Conservation (phyloP, 2,329 filamentous ascomycete genomes). For the Ophiocordyceps camponoti-rufipedis region DNA sequence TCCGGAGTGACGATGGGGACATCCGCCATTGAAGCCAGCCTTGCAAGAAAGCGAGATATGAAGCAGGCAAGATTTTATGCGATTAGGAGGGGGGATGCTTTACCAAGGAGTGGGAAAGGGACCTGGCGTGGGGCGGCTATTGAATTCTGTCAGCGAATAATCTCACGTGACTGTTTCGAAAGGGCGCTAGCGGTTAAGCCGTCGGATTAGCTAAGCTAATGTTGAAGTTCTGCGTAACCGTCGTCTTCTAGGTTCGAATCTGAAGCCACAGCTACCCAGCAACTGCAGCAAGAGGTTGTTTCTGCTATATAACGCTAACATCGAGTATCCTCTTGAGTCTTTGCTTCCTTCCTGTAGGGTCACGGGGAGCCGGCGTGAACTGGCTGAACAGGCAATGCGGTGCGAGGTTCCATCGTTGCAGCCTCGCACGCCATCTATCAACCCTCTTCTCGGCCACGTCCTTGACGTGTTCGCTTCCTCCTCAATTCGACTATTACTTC, state of each 20-base stretch:
- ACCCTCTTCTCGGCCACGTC: not conserved
- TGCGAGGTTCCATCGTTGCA: no score
- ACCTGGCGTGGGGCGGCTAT: slow-evolving; percentile 6
- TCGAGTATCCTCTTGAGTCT: no score
- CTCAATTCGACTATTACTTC: not conserved
- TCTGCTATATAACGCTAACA: no score
- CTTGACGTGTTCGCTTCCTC: not conserved
- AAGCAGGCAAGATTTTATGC: slow-evolving; percentile 15
- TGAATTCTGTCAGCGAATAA: not conserved
- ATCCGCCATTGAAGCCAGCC: slow-evolving; percentile 12
- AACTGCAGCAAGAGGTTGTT: no score
- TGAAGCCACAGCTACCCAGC: no score
- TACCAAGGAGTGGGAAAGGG: slow-evolving; percentile 10
- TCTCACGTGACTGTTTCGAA: not conserved
- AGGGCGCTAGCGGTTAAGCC: not conserved
- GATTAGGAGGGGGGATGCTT: slow-evolving; percentile 14
- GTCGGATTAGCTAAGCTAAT: no score
- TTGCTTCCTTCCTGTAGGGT: no score
- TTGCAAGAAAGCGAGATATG: no score
- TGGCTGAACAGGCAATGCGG: no score
- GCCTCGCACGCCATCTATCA: not conserved
- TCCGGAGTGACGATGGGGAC: slow-evolving; percentile 17
- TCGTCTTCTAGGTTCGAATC: no score
- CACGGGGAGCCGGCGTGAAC: no score
- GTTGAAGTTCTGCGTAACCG: no score